Conservation (phyloP, 495 filamentous ascomycete species). For the Trichoderma asperelloides region DNA sequence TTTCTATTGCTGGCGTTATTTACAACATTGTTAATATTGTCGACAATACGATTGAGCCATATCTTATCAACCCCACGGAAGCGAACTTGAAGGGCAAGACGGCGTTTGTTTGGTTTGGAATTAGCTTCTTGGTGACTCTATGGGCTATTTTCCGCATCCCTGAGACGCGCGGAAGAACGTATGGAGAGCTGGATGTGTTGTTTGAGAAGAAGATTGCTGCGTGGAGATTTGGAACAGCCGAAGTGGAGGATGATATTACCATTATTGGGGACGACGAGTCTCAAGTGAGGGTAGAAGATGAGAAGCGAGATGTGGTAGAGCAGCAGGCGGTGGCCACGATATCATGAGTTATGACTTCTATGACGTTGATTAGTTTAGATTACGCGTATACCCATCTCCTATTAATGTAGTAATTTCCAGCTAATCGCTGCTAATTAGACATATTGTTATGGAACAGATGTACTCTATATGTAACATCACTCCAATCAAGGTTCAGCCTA, state of each 20-base stretch:
- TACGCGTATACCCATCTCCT: not conserved
- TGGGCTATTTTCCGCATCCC: constrained; percentile 14
- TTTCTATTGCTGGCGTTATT: constrained; percentile 39
- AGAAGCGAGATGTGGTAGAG: not conserved
- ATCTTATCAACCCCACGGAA: constrained; percentile 35
- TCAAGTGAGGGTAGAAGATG: not conserved
- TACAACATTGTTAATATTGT: constrained; percentile 35
- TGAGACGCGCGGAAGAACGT: constrained; percentile 24
- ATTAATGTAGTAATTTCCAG: not conserved
- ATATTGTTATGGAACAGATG: too few species aligned
- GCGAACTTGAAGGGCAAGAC: constrained; percentile 41
- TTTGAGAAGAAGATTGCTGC: constrained; percentile 10
- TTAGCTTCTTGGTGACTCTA: constrained; percentile 22
- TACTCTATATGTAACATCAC: too few species aligned
- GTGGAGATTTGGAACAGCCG: constrained; percentile 15
- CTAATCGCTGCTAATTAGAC: too few species aligned
- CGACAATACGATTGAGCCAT: constrained; percentile 29
- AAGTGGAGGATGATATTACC: constrained; percentile 15
- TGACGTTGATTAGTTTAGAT: not conserved
- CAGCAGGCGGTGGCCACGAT: not conserved
- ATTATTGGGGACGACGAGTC: not conserved
- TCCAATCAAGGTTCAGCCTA: too few species aligned
- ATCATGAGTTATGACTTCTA: constrained; percentile 1
- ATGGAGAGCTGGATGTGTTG: constrained; percentile 32
- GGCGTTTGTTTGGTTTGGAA: constrained; percentile 39